These are phyloP conservation scores for Didymella arachidicola DNA, from an alignment of 2,329 filamentous ascomycete genomes.

Conservation along the genomic window DNA sequence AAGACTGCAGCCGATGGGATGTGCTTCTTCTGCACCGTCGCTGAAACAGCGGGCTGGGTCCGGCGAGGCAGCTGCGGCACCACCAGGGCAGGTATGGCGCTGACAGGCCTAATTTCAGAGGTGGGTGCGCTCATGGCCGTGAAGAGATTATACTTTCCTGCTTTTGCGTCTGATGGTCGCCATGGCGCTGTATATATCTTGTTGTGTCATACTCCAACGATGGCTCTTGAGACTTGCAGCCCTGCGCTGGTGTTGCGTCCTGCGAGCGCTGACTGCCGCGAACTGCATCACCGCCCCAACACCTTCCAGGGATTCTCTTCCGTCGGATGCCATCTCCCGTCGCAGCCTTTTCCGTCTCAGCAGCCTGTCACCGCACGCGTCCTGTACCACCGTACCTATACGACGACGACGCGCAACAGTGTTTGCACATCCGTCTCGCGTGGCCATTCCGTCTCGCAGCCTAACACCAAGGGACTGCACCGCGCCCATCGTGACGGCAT, in stretches of 20 bases:
- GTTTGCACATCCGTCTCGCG: background rate
- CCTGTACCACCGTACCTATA: background rate
- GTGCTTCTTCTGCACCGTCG: slow-evolving; percentile 5
- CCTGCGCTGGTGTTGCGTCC: background rate
- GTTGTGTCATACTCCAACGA: background rate
- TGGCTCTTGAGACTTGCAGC: background rate
- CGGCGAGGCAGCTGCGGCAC: background rate
- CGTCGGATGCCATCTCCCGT: slow-evolving; percentile 7
- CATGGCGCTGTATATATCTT: background rate
- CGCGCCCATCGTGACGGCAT: background rate
- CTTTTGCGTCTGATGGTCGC: background rate
- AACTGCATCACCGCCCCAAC: background rate
- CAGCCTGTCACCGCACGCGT: background rate
- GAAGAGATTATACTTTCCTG: background rate
- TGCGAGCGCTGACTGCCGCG: background rate
- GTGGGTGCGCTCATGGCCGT: slow-evolving; percentile 5
- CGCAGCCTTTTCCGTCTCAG: background rate
- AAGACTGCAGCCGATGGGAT: slow-evolving; percentile 42
- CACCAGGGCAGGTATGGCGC: slow-evolving; percentile 2
- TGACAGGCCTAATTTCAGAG: background rate
- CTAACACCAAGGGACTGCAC: background rate
- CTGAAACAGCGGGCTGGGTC: background rate
- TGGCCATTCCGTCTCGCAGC: background rate
- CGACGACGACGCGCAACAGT: background rate
- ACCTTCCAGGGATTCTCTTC: background rate